Conservation (phyloP, 2,329 filamentous ascomycete genomes). For the Aspergillus melleus region DNA sequence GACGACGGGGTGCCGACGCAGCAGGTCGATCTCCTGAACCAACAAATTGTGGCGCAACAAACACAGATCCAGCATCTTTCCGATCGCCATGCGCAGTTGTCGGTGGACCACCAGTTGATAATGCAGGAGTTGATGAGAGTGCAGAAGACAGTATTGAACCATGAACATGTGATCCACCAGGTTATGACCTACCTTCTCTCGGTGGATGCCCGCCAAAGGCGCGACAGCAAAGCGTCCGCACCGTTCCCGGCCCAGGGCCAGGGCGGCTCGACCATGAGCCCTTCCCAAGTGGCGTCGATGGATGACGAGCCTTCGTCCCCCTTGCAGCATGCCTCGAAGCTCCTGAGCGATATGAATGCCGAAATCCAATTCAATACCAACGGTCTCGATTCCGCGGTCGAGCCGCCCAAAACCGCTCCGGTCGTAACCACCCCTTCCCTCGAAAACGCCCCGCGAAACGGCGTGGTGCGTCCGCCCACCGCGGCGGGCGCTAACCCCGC, state of each 20-base stretch:
- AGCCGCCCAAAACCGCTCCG: slow-evolving; percentile 56
- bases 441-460: slow-evolving; percentile 50
- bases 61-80: slow-evolving; percentile 88
- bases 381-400: slow-evolving; percentile 66
- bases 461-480: slow-evolving; percentile 43
- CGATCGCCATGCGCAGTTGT: slow-evolving; percentile 78
- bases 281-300: slow-evolving; percentile 46
- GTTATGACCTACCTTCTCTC: slow-evolving; percentile 68
- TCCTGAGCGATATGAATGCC: slow-evolving; percentile 65
- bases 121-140: slow-evolving; percentile 64
- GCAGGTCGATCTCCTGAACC: slow-evolving; percentile 85
- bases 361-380: slow-evolving; percentile 64
- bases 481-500: slow-evolving; percentile 50
- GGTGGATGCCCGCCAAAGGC: slow-evolving; percentile 63
- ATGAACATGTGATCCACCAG: slow-evolving; percentile 70
- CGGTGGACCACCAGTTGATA: slow-evolving; percentile 64
- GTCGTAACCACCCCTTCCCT: slow-evolving; percentile 59
- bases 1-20: slow-evolving; percentile 79
- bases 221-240: slow-evolving; percentile 55
- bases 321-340: slow-evolving; percentile 66
- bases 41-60: slow-evolving; percentile 84
- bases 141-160: slow-evolving; percentile 70
- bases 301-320: slow-evolving; percentile 68
- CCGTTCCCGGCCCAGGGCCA: slow-evolving; percentile 45
- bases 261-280: slow-evolving; percentile 42